Evolutionary conservation across 1,139 yeast genomes (phyloP), one percentile per base, ranked within the genome.

Genomic region (Yamadazyma jaroonii): DNA sequence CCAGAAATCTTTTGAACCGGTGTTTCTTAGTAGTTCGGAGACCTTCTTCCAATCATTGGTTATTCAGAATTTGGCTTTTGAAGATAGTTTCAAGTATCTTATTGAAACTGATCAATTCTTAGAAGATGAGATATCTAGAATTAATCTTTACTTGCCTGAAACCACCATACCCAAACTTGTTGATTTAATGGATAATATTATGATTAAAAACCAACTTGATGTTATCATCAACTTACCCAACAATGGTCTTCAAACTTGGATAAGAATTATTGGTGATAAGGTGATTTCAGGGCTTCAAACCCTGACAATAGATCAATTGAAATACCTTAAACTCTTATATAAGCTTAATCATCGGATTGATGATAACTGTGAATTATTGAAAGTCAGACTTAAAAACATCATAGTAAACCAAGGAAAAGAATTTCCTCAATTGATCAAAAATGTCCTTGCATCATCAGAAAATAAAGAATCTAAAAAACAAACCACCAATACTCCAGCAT

Each of bases 1-100:
- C 54, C 66, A 72, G 30, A 71, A 70, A 20, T 72, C 67, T 32
- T 86, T 89, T 56, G 96, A 88, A 49, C 87, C 87, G 0, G 62
- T 59, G 35, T 73, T 87, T 37, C 55, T 86, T 32, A 52, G 67
- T 3, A 72, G 71, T 17, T 77, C 94, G 0, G 74, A 72, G 40
- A 57, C 60, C 1, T 87, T 75, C 54, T 90, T 84, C 54, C 54
- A 62, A 15, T 53, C 54, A 6, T 65, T 78, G 15, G 71, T 83
- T 0, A 36, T 27, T 3, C 34, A 35, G 6, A 42, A 43, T 27
- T 40, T 45, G 33, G 31, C 26, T 12, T 37, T 28, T 17, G 39
- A 35, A 4, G 42, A 44, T 34, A 44, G 45, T 20, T 38, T 37
- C 28, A 62, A 72, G 3, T 84, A 83, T 50, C 56, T 88, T 31